Conservation (phyloP, 192 early-diverging fungal genomes). For the Gamsiella multidivaricata region DNA sequence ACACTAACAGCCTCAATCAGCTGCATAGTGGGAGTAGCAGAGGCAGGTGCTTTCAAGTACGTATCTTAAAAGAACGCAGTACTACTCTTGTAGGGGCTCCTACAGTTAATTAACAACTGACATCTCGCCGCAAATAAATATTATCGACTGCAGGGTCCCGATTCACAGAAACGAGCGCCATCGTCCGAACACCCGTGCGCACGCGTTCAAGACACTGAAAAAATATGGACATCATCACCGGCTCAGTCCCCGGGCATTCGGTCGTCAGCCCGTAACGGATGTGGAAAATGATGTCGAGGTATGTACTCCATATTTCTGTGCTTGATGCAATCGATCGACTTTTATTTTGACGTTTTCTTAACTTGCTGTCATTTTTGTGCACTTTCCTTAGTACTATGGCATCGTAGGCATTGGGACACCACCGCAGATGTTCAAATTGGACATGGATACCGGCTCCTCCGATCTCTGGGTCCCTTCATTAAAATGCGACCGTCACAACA, state of each 20-base stretch:
- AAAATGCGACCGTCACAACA: conserved; percentile 10
- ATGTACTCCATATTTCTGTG: not conserved
- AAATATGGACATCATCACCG: conserved; percentile 47
- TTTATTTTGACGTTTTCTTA: too few relatives aligned
- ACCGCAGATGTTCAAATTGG: conserved; percentile 74
- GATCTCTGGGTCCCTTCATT: conserved; percentile 72
- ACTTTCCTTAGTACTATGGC: conserved; percentile 78
- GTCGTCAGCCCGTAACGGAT: conserved; percentile 47
- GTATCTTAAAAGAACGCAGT: not conserved
- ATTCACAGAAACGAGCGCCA: conserved; percentile 44
- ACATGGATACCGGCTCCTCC: conserved; percentile 79
- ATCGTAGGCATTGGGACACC: conserved; percentile 74
- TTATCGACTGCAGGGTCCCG: conserved; percentile 15
- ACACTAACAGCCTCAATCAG: not conserved
- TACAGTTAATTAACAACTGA: too few relatives aligned
- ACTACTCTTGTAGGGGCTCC: too few relatives aligned
- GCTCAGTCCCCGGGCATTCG: conserved; percentile 29
- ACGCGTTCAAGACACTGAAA: conserved; percentile 28
- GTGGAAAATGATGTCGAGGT: conserved; percentile 57
- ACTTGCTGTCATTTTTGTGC: too few relatives aligned
- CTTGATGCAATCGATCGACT: too few relatives aligned
- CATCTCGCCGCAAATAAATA: not conserved
- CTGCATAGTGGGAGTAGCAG: not conserved
- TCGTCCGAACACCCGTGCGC: conserved; percentile 33
- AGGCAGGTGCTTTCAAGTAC: conserved; percentile 3